Conservation (phyloP, 2,329 filamentous ascomycete genomes). For the Xylaria sp. region DNA sequence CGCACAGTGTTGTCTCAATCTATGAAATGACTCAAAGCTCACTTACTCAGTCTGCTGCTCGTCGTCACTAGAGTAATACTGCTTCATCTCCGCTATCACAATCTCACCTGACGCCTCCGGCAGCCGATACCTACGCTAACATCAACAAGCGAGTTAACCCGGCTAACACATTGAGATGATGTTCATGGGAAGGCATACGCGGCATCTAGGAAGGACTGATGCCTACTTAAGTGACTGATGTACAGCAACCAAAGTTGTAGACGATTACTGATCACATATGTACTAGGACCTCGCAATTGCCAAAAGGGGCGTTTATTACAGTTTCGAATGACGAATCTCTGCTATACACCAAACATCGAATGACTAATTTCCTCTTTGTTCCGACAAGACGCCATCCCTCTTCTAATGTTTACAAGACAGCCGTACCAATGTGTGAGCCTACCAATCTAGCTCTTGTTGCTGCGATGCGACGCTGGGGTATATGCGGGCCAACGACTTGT, state of each 20-base stretch:
- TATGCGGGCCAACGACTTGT: conserved; percentile 9
- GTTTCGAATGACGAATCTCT: conserved; percentile 2
- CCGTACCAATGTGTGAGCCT: conserved; percentile 10
- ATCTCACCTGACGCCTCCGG: too few relatives aligned
- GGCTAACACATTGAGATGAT: too few relatives aligned
- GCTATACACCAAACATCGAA: conserved; percentile 21
- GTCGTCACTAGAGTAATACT: too few relatives aligned
- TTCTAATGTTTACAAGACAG: conserved; percentile 32
- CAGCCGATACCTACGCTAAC: too few relatives aligned
- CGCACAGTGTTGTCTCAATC: too few relatives aligned
- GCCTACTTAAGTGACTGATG: neutral
- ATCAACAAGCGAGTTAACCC: too few relatives aligned
- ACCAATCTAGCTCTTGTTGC: conserved; percentile 9
- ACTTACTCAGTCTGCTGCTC: too few relatives aligned
- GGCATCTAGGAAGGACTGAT: neutral
- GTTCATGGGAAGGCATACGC: neutral
- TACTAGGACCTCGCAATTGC: neutral
- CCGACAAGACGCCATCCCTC: conserved; percentile 10
- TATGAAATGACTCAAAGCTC: too few relatives aligned
- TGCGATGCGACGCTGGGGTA: conserved; percentile 14
- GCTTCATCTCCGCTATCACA: too few relatives aligned
- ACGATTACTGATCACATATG: neutral
- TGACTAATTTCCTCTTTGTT: neutral
- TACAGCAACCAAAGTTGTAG: neutral
- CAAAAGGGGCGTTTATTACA: conserved; percentile 19